A percentile compares a stretch with the other conserved stretches of the same genome.
These are phyloP conservation scores for Diaporthe vaccinii DNA, from an alignment of 2,329 filamentous ascomycete species.

Conservation along the genomic window DNA sequence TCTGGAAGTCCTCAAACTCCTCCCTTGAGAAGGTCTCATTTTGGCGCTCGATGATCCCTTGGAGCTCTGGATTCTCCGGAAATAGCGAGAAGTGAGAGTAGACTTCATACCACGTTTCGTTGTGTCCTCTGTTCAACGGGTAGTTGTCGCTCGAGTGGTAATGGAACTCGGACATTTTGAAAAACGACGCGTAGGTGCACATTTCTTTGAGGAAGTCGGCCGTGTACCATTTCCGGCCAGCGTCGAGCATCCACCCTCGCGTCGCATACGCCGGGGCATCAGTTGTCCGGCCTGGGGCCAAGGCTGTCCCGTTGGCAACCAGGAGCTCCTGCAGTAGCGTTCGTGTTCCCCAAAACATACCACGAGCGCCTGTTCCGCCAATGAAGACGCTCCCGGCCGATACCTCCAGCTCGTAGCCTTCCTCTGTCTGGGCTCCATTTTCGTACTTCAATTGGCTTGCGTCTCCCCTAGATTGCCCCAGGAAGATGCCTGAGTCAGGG, in stretches of 20 bases:
- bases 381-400: conserved; percentile 21
- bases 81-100: conserved; percentile 60
- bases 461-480: not conserved
- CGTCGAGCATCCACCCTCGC: conserved; percentile 29
- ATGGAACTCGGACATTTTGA: conserved; percentile 56
- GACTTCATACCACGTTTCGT: conserved; percentile 60
- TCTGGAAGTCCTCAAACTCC: conserved; percentile 28
- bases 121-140: conserved; percentile 59
- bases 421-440: conserved; percentile 11
- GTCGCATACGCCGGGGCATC: conserved; percentile 30
- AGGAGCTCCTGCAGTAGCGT: conserved; percentile 25
- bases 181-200: conserved; percentile 28
- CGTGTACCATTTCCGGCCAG: conserved; percentile 28
- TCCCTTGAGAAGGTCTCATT: conserved; percentile 29
- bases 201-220: conserved; percentile 28
- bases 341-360: conserved; percentile 26
- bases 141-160: conserved; percentile 65
- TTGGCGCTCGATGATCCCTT: conserved; percentile 33
- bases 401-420: conserved; percentile 18
- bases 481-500: conserved; percentile 8
- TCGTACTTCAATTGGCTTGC: conserved; percentile 2
- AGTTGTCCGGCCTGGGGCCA: conserved; percentile 29
- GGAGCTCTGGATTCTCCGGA: conserved; percentile 46
- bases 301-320: not conserved
- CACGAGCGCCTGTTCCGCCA: conserved; percentile 14